These are phyloP conservation scores for Anacardium occidentale DNA, from an alignment of 345 rosid species.

Conservation along the genomic window DNA sequence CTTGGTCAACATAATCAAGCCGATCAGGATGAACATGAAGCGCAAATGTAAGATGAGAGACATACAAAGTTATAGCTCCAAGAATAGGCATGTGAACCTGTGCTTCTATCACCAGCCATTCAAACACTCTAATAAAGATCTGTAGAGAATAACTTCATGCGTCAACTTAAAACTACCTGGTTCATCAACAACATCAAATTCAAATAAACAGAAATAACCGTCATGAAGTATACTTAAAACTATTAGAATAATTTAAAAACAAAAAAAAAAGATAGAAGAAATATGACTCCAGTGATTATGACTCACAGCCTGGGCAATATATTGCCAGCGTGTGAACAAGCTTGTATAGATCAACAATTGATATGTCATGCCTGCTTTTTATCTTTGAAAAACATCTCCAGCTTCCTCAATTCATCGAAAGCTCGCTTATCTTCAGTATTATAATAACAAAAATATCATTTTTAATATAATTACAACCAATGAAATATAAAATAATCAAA, in stretches of 20 bases:
- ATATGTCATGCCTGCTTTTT: slow-evolving; percentile 75
- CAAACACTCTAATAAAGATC: slow-evolving; percentile 7
- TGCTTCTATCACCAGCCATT: slow-evolving; percentile 74
- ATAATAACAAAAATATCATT: too few relatives aligned
- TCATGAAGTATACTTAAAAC: too few relatives aligned
- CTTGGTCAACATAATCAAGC: slow-evolving; percentile 92
- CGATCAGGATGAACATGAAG: slow-evolving; percentile 91
- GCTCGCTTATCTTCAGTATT: slow-evolving; percentile 66
- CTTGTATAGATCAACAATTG: slow-evolving; percentile 74
- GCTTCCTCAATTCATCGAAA: slow-evolving; percentile 77
- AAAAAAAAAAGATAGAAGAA: not conserved
- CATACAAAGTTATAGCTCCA: slow-evolving; percentile 78
- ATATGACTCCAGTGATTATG: not conserved
- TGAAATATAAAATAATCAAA: not conserved
- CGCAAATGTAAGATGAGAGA: slow-evolving; percentile 82
- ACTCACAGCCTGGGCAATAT: slow-evolving; percentile 84
- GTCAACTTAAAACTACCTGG: slow-evolving; percentile 54
- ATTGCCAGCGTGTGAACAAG: slow-evolving; percentile 96
- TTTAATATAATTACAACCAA: too few relatives aligned
- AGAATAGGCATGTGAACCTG: slow-evolving; percentile 82
- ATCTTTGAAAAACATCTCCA: slow-evolving; percentile 85
- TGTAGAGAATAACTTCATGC: slow-evolving; percentile 3
- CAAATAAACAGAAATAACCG: not conserved
- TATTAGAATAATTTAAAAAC: not conserved
- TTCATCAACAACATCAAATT: slow-evolving; percentile 20